phyloP scores from a whole-genome alignment of 2,329 filamentous ascomycete species.

The Arthrocladium fulminans region DNA sequence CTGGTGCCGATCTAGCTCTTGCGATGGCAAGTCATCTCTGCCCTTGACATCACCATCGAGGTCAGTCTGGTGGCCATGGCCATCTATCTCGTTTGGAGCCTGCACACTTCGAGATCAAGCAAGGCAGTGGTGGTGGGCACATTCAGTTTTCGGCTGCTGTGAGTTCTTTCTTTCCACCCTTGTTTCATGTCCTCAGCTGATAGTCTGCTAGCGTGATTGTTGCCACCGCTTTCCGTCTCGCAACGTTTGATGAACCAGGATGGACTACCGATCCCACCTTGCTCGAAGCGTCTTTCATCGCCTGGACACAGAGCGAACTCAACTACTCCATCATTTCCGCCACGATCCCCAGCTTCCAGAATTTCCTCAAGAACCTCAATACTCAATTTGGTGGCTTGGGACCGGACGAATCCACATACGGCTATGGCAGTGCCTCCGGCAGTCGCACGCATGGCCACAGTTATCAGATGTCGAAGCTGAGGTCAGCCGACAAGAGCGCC shows the following conservation, averaged over 20 bases:
- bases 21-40: constrained; percentile 29
- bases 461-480: constrained; percentile 8
- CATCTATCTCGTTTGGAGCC: constrained; percentile 24
- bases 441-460: neutral
- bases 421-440: constrained; percentile 5
- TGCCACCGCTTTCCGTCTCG: constrained; percentile 29
- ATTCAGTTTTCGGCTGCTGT: constrained; percentile 32
- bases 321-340: constrained; percentile 31
- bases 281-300: constrained; percentile 26
- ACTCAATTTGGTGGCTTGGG: constrained; percentile 11
- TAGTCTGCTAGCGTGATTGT: constrained; percentile 26
- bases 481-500: neutral
- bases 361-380: constrained; percentile 26
- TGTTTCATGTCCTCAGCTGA: neutral
- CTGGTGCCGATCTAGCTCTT: constrained; percentile 20
- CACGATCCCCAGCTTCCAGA: constrained; percentile 30
- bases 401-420: constrained; percentile 5
- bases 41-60: constrained; percentile 29
- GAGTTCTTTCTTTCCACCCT: constrained; percentile 17
- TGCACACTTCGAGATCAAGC: constrained; percentile 28
- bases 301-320: constrained; percentile 31
- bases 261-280: constrained; percentile 29
- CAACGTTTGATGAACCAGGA: constrained; percentile 25
- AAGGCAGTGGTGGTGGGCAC: constrained; percentile 27
- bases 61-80: constrained; percentile 27